Conservation (phyloP, 2,329 filamentous ascomycete species). For the Xylaria sp. region DNA sequence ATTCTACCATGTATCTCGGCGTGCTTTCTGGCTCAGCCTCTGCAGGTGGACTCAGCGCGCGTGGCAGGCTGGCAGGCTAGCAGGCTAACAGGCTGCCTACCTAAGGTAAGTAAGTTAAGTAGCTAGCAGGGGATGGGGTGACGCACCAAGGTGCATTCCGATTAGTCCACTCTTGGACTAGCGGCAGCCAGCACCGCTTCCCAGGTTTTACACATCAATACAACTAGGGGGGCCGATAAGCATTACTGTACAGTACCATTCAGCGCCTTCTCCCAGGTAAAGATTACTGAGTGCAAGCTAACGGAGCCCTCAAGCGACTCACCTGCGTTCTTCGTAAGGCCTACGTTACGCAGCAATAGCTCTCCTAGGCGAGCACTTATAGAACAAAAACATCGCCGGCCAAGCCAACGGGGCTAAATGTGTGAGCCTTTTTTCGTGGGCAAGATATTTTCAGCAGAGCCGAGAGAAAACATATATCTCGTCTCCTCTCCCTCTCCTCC, state of each 20-base stretch:
- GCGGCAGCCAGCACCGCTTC: slow-evolving; percentile 12
- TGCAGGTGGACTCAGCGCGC: slow-evolving; percentile 28
- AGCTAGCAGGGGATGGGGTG: slow-evolving; percentile 24
- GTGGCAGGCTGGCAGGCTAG: slow-evolving; percentile 29
- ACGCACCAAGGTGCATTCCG: slow-evolving; percentile 15
- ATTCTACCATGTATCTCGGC: no score
- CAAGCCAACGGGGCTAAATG: slow-evolving; percentile 20
- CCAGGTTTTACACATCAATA: slow-evolving; percentile 24
- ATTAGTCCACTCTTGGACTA: slow-evolving; percentile 26
- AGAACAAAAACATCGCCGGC: slow-evolving; percentile 20
- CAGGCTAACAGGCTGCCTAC: no score
- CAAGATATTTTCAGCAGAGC: background rate
- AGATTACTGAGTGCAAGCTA: slow-evolving; percentile 25
- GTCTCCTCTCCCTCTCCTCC: background rate
- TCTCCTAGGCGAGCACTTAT: slow-evolving; percentile 19
- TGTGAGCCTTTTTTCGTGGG: slow-evolving; percentile 3
- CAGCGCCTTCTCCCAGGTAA: background rate
- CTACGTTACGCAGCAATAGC: slow-evolving; percentile 27
- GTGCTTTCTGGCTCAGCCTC: slow-evolving; percentile 25
- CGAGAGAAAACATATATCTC: background rate
- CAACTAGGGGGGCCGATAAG: slow-evolving; percentile 21
- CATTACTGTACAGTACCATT: slow-evolving; percentile 34
- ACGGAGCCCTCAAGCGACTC: slow-evolving; percentile 35
- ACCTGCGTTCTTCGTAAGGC: slow-evolving; percentile 37
- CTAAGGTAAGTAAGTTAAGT: no score